Evolutionary conservation across 2,329 filamentous ascomycete genomes (phyloP), one percentile per base, ranked within the genome.

Genomic region (Cyphellophora europaea): DNA sequence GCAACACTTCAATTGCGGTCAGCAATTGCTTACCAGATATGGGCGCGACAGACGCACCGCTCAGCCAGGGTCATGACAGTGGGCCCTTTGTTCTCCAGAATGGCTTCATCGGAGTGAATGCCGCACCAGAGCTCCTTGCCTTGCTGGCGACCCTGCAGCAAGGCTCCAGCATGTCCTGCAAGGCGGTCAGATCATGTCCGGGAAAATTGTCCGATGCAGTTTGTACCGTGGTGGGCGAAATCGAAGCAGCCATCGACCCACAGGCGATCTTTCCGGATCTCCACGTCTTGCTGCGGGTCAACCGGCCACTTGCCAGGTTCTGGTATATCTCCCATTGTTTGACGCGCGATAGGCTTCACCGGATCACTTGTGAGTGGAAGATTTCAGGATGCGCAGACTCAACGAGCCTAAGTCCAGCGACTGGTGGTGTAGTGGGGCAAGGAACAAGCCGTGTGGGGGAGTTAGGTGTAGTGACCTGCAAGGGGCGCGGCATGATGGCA

Each of bases 161-260:
- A 93, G 46, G 91, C 91, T 41, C 91, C 91, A 4, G 91, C 91
- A 66, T 98, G 91, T 52, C 91, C 84, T 89, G 52, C 33, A 37
- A 4, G 14, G 17, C 11, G 16, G 21, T 31, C 11, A 28, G 15
- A 34, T 36, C 19, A 34, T 27, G 38, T 35, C 28, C 17, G 16
- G 10, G 11, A 6, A 8, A 13, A 10, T 30, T 29, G 6, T 14
- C 8, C 21, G 8, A 25, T 25, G 8, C n/a, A n/a, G 8, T n/a
- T n/a, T 25, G 21, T 60, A 86, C 84, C 91, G 58, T 96, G 91
- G 59, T 98, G 91, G 64, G 88, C 93, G 63, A 98, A 98, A 67
- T 98, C 91, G 66, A 95, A 98, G 70, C 91, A 98, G 44, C 91
- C 91, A 58, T 98, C 91, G 16, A 98, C 83, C 93, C 93, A 98